A percentile compares a stretch with the other conserved stretches of the same genome.
phyloP scores from a whole-genome alignment of 2,329 filamentous ascomycete species.

The Pestalotiopsis sp. region DNA sequence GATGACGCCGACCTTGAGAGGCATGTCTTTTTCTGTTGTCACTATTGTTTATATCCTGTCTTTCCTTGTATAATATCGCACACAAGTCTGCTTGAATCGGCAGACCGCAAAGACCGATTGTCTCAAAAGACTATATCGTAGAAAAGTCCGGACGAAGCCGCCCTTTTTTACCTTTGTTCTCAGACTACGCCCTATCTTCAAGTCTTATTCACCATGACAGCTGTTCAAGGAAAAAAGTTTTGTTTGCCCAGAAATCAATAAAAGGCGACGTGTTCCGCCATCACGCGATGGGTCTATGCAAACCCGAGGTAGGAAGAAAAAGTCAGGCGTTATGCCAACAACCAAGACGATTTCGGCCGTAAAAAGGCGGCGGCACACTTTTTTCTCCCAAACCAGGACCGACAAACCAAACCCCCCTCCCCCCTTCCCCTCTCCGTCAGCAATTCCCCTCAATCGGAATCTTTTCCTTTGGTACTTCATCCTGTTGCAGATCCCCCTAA shows the following conservation, averaged over 20 bases:
- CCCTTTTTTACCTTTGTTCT: no score
- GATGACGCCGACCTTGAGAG: slow-evolving; percentile 17
- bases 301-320: neutral
- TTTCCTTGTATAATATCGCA: neutral
- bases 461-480: no score
- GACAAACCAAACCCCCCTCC: neutral
- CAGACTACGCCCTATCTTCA: no score
- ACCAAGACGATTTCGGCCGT: slow-evolving; percentile 16
- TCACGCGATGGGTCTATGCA: neutral
- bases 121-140: no score
- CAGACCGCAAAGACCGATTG: no score
- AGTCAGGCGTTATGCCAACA: neutral
- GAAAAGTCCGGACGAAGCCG: no score
- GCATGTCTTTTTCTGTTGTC: slow-evolving; percentile 8
- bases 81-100: neutral
- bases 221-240: neutral
- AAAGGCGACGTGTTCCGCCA: neutral
- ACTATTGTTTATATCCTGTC: neutral
- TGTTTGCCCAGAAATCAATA: neutral
- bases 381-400: neutral
- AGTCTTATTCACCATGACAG: no score
- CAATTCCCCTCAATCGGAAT: no score
- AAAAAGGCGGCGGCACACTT: slow-evolving; percentile 4
- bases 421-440: no score
- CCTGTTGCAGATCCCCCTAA: no score